Evolutionary conservation across 768 basidiomycete genomes (phyloP), one percentile per base, ranked within the genome.

Genomic region (Auricularia sp.): DNA sequence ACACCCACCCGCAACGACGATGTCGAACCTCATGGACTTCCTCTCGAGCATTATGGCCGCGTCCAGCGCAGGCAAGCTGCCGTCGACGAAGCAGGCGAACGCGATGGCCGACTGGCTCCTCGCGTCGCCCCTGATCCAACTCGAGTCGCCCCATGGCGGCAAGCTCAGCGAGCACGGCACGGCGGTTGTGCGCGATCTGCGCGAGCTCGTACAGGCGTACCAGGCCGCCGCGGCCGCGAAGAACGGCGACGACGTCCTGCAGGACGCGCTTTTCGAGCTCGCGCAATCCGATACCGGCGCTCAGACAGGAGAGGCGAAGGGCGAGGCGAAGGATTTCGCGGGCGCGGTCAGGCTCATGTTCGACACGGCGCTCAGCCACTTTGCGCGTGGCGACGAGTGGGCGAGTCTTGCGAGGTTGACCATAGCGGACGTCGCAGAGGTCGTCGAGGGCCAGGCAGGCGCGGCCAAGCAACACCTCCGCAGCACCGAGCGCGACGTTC

Each of bases 51-150:
- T 89, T 29, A 71, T 86, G 65, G 89, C 86, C 59, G 89, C 89
- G 7, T 74, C 90, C 69, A 81, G 84, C 67, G 87, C 87, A 16
- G 87, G 87, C 24, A 90, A 90, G 71, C 76, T 89, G 3, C 89
- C 89, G 18, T 79, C 79, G 1, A 85, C 87, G 11, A 73, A 80
- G 35, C 89, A 90, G 70, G 68, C 83, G 47, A 78, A 79, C 66
- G 70, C 71, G 0, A 78, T 81, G 70, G 79, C 87, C 68, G 82
- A 87, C 70, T 84, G 80, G 78, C 69, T 83, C 58, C 42, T 64
- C 21, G n/a, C 29, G 21, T 29, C 56, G 34, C 24, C 24, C 56
- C 56, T 59, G 14, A 29, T 59, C 56, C 65, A 63, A n/a, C 82
- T 84, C 47, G 73, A 79, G 29, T 78, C 73, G 4, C 2, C 24